Base-by-base conservation (phyloP, 2,329 filamentous ascomycete species). In the Xylaria sp. region DNA sequence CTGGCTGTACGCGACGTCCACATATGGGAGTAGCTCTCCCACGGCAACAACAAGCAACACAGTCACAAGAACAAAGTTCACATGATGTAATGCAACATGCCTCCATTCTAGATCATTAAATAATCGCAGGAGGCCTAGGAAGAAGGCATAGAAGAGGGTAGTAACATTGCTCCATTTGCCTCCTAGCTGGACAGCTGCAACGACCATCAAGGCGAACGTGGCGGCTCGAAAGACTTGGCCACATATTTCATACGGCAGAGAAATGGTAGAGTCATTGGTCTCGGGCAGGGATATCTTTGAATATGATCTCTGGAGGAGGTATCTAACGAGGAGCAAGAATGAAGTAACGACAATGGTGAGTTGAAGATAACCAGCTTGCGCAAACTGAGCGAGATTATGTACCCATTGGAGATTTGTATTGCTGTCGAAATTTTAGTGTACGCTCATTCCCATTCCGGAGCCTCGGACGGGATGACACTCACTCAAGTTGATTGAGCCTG, bases 81-180 rank as follows among this genome's bases (percentile, higher is more conserved):
- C 77, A 72, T 86, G 84, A 65, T 84, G 82, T 52, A 86, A 76
- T 15, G 81, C 79, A 58, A 80, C 75, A 72, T 81, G 83, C 23
- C 83, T 81, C 83, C 83, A 86, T 70, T 78, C 76, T 61, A 81
- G 67, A 65, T 83, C 76, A 66, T 80, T 77, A 63, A 78, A 67
- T 48, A 84, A 79, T 13, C 84, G 80, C 30, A 80, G 57, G 25
- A 86, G 74, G 28, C 84, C 84, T 4, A 86, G 73, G 43, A 80
- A 25, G 55, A 85, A 81, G 45, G 79, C 78, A 70, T 85, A 85
- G 56, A 75, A 76, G 25, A 81, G 70, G 7, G 78, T 74, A 34
- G 76, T 65, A 12, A 80, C 76, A 70, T 82, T 80, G 46, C 81
- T 74, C 74, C 79, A 77, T 64, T 80, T 80, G 23, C 76, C 73